Evolutionary conservation across 139 green algal species (phyloP).

Genomic region (Closterium sp.): DNA sequence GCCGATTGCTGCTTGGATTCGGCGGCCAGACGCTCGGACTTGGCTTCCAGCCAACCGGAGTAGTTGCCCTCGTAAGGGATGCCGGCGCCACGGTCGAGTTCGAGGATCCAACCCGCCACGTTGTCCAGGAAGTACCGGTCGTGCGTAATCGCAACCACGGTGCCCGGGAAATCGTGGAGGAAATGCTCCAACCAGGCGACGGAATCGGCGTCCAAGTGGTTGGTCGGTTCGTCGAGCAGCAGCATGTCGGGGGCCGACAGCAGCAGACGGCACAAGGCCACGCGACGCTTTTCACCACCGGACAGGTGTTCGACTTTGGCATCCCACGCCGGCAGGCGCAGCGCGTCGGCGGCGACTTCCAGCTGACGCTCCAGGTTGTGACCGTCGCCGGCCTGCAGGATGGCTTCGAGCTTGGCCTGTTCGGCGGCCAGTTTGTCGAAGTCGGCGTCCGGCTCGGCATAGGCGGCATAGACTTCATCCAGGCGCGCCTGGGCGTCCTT

Average conservation of each 20-base stretch:
- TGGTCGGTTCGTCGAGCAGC: conserved; percentile 69
- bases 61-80: too few relatives aligned
- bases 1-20: too few relatives aligned
- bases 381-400: conserved; percentile 72
- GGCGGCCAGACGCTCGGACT: too few relatives aligned
- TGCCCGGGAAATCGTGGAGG: conserved; percentile 66
- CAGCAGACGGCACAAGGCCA: conserved; percentile 78
- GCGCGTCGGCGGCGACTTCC: conserved; percentile 64
- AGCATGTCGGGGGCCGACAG: conserved; percentile 78
- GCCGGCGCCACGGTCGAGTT: conserved; percentile 68
- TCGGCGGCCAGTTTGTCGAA: conserved; percentile 68
- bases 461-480: too few relatives aligned
- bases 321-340: conserved; percentile 69
- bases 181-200: conserved; percentile 64
- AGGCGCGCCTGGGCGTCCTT: too few relatives aligned
- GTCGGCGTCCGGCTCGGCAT: conserved; percentile 64
- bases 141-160: conserved; percentile 76
- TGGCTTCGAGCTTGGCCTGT: conserved; percentile 71
- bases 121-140: conserved; percentile 74
- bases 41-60: too few relatives aligned
- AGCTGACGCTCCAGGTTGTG: conserved; percentile 76
- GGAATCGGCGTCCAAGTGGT: conserved; percentile 65
- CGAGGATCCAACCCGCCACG: conserved; percentile 76
- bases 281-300: conserved; percentile 70
- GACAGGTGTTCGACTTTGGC: conserved; percentile 61